Conservation (phyloP, 169 alveolate species). For the Plasmodium vivax region DNA sequence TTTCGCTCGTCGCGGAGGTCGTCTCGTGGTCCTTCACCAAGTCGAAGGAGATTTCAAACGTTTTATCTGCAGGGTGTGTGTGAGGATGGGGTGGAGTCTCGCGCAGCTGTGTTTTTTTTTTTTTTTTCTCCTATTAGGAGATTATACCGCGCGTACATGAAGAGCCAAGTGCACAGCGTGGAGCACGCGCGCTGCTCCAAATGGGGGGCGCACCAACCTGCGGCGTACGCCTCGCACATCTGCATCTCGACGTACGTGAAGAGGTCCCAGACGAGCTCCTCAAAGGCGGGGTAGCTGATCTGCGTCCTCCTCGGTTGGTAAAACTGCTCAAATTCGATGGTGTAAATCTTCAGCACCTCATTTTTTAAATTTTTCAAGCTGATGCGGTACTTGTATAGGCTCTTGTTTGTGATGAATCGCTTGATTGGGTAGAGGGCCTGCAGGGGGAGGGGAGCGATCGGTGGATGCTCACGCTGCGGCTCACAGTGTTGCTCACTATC, state of each 20-base stretch:
- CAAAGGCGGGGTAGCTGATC: slow-evolving; percentile 48
- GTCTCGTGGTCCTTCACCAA: slow-evolving; percentile 20
- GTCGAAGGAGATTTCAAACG: slow-evolving; percentile 70
- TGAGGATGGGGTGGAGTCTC: not conserved
- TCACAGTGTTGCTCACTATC: not conserved
- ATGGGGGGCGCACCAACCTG: slow-evolving; percentile 4
- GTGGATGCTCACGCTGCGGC: not conserved
- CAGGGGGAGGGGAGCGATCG: not conserved
- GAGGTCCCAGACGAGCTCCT: slow-evolving; percentile 60
- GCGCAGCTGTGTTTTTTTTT: not conserved
- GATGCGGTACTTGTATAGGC: slow-evolving; percentile 52
- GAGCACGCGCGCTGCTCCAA: not conserved
- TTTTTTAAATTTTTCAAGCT: slow-evolving; percentile 37
- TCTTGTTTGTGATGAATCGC: slow-evolving; percentile 14
- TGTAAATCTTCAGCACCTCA: slow-evolving; percentile 38
- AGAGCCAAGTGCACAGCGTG: not conserved
- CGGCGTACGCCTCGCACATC: slow-evolving; percentile 16
- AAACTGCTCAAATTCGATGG: slow-evolving; percentile 62
- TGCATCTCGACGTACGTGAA: slow-evolving; percentile 68
- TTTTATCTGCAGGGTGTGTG: slow-evolving; percentile 14
- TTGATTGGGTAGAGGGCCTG: slow-evolving; percentile 63
- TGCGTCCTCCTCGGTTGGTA: slow-evolving; percentile 5
- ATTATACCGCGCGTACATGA: not conserved
- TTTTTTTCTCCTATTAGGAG: not conserved
- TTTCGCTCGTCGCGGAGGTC: not conserved